Base-by-base conservation (phyloP, 768 basidiomycete species). In the Scleroderma citrinum region DNA sequence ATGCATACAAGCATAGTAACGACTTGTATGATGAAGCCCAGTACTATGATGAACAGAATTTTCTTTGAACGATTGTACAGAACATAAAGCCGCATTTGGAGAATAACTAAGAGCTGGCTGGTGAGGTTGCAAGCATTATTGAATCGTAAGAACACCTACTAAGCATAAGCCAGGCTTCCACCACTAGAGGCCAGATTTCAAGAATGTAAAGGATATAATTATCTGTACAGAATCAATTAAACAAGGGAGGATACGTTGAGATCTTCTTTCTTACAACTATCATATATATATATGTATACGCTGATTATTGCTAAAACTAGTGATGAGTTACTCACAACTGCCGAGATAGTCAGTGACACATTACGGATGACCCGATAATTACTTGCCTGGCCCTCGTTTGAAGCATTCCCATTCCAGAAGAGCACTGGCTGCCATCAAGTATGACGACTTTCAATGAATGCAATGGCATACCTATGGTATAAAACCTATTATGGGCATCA, bases 61-160 rank as follows among this genome's bases (percentile, higher is more conserved):
- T 66, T 73, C 55, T 75, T 78, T 63, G 78, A 70, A 20, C 78
- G 58, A 43, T 73, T 74, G 59, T 81, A 82, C 52, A 83, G 64
- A 2, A 80, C 82, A 60, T 80, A 82, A n/a, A 83, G 60, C 24
- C 82, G 76, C 64, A 80, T 75, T 64, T 81, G 80, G 14, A 82
- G 69, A 51, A 82, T 80, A 35, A 76, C 80, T 82, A 37, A 10
- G 23, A 21, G 24, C 35, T n/a, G n/a, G n/a, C n/a, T n/a, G n/a
- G 1, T 31, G 48, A 23, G 21, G 19, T 5, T 2, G 12, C 23
- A 19, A 10, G n/a, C n/a, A n/a, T n/a, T 11, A 29, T 29, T 29
- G 34, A 42, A 42, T 26, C 3, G 5, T n/a, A n/a, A 16, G 24
- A 17, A 42, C 5, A 16, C 21, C 8, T 42, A 42, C 40, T 26